A percentile compares a stretch with the other conserved stretches of the same genome.
phyloP scores from a whole-genome alignment of 768 basidiomycete genomes.

The Sistotremastrum niveocremeum region DNA sequence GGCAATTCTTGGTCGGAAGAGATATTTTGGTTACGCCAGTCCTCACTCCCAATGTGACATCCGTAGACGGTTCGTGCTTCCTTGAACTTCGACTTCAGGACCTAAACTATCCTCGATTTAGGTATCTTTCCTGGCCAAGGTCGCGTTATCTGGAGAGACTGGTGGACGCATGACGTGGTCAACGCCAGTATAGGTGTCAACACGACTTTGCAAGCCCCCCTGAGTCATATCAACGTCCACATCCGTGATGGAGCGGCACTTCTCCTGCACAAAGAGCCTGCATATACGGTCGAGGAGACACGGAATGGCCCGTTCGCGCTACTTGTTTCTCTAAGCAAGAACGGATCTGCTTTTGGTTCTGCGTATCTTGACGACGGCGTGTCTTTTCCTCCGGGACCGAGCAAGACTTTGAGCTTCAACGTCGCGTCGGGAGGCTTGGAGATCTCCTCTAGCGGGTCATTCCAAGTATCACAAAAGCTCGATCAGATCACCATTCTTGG shows the following conservation, averaged over 20 bases:
- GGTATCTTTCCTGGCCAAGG: slow-evolving; percentile 56
- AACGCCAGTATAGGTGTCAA: slow-evolving; percentile 26
- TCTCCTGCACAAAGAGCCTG: slow-evolving; percentile 47
- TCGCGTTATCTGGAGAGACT: slow-evolving; percentile 51
- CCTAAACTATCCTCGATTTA: slow-evolving; percentile 11
- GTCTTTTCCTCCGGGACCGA: slow-evolving; percentile 42
- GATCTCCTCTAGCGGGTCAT: slow-evolving; percentile 27
- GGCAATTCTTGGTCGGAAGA: slow-evolving; percentile 59
- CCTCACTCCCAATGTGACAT: slow-evolving; percentile 49
- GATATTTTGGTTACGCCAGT: slow-evolving; percentile 71
- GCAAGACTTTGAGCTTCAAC: slow-evolving; percentile 32
- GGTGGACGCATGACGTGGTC: slow-evolving; percentile 52
- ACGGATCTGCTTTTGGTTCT: slow-evolving; percentile 39
- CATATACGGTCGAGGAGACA: slow-evolving; percentile 57
- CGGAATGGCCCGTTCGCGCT: slow-evolving; percentile 46
- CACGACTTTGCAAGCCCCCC: slow-evolving; percentile 47
- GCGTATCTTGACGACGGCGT: slow-evolving; percentile 64
- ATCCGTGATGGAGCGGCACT: slow-evolving; percentile 56
- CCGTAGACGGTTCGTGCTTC: slow-evolving; percentile 40
- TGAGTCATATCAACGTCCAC: slow-evolving; percentile 66
- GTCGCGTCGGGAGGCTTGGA: slow-evolving; percentile 22
- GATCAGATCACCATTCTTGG: slow-evolving; percentile 47
- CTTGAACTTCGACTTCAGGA: not conserved
- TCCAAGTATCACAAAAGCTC: slow-evolving; percentile 33
- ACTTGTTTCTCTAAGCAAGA: slow-evolving; percentile 37